phyloP scores from a whole-genome alignment of 2,329 filamentous ascomycete species.

The Paracoccidioides brasiliensis region DNA sequence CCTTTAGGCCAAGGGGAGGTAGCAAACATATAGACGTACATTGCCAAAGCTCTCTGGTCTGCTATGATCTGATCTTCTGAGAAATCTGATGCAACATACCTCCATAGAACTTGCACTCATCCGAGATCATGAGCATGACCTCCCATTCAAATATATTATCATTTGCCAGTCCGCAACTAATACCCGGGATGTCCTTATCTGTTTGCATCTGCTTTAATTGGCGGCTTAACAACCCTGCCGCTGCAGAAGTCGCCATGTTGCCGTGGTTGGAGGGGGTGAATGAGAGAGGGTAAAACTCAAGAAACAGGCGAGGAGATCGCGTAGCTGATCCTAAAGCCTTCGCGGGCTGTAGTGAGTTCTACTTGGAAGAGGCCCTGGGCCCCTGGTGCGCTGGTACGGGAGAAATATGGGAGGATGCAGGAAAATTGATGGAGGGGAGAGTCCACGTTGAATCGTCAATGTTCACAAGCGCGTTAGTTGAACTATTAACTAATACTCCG shows the following conservation, averaged over 20 bases:
- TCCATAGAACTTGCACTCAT: conserved; percentile 87
- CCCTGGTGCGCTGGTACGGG: no score
- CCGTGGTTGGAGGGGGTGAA: not conserved
- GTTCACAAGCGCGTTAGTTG: no score
- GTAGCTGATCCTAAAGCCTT: no score
- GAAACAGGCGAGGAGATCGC: no score
- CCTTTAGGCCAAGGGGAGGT: not conserved
- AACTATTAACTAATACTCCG: no score
- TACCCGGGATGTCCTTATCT: conserved; percentile 82
- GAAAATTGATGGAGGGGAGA: no score
- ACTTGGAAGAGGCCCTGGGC: no score
- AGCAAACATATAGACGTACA: not conserved
- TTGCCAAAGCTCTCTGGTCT: not conserved
- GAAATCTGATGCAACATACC: conserved; percentile 41
- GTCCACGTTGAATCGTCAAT: no score
- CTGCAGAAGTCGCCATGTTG: conserved; percentile 33
- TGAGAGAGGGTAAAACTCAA: no score
- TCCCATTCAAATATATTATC: conserved; percentile 96
- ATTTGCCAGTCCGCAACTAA: conserved; percentile 75
- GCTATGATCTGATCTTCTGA: not conserved
- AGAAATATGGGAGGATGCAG: no score
- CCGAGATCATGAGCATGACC: conserved; percentile 96
- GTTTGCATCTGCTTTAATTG: conserved; percentile 93
- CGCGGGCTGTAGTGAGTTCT: no score
- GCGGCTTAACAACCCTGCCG: conserved; percentile 61